phyloP scores from a whole-genome alignment of 2,329 filamentous ascomycete species.

The Neonectria faginata region DNA sequence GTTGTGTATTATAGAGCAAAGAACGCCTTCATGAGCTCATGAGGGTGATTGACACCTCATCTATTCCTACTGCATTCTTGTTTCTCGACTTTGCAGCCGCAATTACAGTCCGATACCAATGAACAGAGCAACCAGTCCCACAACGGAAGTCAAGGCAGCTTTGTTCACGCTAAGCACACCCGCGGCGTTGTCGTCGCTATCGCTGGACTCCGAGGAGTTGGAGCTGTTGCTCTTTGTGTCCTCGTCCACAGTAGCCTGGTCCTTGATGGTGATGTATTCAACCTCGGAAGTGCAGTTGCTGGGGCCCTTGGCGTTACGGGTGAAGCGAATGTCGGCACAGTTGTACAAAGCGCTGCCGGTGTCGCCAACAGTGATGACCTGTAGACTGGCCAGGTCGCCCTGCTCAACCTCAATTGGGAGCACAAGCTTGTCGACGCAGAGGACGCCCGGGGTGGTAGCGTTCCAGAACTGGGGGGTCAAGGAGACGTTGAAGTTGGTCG shows the following conservation, averaged over 20 bases:
- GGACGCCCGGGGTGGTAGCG: conserved; percentile 69
- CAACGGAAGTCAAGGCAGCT: conserved; percentile 50
- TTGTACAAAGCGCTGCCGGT: conserved; percentile 74
- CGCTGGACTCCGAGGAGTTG: conserved; percentile 31
- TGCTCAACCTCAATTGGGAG: conserved; percentile 68
- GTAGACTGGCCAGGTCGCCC: conserved; percentile 73
- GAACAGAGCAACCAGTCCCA: conserved; percentile 54
- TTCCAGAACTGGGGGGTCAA: conserved; percentile 70
- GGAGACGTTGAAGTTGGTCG: conserved; percentile 76
- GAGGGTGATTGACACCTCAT: conserved; percentile 12
- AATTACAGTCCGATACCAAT: conserved; percentile 52
- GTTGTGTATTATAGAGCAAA: conserved; percentile 33
- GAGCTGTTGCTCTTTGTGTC: conserved; percentile 23
- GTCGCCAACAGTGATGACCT: conserved; percentile 74
- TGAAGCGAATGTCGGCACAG: conserved; percentile 81
- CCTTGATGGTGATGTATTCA: conserved; percentile 56
- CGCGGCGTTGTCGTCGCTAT: conserved; percentile 40
- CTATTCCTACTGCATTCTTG: conserved; percentile 14
- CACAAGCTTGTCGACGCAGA: conserved; percentile 72
- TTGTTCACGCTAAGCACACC: conserved; percentile 40
- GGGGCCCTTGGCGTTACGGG: conserved; percentile 59
- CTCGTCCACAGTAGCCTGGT: conserved; percentile 41
- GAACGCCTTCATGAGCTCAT: conserved; percentile 25
- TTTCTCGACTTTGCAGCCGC: neutral
- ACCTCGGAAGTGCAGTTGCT: conserved; percentile 54